A percentile compares a stretch with the other conserved stretches of the same genome.
phyloP scores from a whole-genome alignment of 495 filamentous ascomycete genomes.

The Penicillium bialowiezense region DNA sequence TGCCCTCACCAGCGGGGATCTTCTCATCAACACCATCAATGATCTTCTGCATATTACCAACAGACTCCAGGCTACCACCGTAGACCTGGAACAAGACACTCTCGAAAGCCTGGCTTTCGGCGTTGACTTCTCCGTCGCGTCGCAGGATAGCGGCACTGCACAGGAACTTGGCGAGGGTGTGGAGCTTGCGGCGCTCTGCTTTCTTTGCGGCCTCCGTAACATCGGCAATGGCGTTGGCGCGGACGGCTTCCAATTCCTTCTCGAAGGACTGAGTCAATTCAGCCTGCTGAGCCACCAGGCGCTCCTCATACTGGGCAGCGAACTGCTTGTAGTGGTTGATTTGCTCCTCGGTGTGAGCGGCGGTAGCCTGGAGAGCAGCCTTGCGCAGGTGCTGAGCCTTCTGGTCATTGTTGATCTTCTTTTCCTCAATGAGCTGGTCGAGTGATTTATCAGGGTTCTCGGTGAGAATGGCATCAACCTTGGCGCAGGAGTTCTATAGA shows the following conservation, averaged over 20 bases:
- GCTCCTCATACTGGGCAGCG: conserved; percentile 71
- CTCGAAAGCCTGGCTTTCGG: conserved; percentile 83
- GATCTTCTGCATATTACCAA: conserved; percentile 79
- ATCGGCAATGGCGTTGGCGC: conserved; percentile 60
- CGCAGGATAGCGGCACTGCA: conserved; percentile 72
- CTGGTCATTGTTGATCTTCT: conserved; percentile 91
- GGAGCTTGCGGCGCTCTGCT: conserved; percentile 52
- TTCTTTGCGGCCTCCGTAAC: conserved; percentile 54
- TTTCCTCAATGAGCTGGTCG: conserved; percentile 75
- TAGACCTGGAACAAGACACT: conserved; percentile 87
- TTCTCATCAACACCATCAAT: conserved; percentile 77
- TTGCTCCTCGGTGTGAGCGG: conserved; percentile 79
- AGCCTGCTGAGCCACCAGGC: conserved; percentile 64
- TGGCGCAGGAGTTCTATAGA: conserved; percentile 70
- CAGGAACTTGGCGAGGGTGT: conserved; percentile 75
- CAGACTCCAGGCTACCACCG: conserved; percentile 76
- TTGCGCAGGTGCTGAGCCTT: conserved; percentile 87
- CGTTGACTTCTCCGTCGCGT: conserved; percentile 58
- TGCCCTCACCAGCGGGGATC: conserved; percentile 61
- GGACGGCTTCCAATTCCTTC: conserved; percentile 69
- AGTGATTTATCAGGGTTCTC: conserved; percentile 74
- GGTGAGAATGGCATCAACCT: conserved; percentile 73
- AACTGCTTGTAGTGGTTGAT: conserved; percentile 79
- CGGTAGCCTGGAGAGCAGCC: conserved; percentile 71
- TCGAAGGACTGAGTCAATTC: conserved; percentile 66